Base-by-base conservation (phyloP, 352 stramenopile genomes). In the Bremia lactucae region DNA sequence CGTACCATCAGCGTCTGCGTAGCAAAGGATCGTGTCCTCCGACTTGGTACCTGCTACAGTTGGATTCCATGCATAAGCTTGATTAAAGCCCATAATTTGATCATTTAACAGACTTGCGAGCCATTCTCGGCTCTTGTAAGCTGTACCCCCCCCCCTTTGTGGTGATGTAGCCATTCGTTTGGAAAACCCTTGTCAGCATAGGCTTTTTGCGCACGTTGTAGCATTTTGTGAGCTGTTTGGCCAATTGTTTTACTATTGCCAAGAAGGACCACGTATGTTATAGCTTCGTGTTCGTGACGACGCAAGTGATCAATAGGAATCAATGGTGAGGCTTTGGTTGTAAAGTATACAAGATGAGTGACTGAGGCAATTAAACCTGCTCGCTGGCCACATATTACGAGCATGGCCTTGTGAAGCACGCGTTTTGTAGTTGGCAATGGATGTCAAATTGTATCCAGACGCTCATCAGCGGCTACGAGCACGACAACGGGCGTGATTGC, bases 71-170 rank as follows among this genome's bases (percentile, higher is more conserved):
- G 68, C 68, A 49, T 68, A 87, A 26, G 66, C 74, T 21, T 82
- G 64, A 48, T 80, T 68, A 18, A 59, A 44, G 2, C 49, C 55
- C 0, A 71, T 69, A 6, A 72, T 52, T 4, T 55, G 43, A 16
- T 62, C 57, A 18, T 66, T 43, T 6, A 43, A 40, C 9, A 71
- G 68, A 31, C 67, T 83, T 11, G 71, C 74, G 26, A 83, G 72
- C 74, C 74, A 87, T 43, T 87, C 74, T 22, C 74, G 74, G 37
- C 74, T 83, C 36, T 72, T 66, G 55, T 84, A 87, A 3, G 68
- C 74, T 5, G 74, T 62, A 13, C n/a, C n/a, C 62, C 70, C 25
- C 74, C 74, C 20, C 74, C 74, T 21, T 87, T 71, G 38, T 87
- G 74, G 38, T 84, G 71, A 20, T 69, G 51, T 40, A 70, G 77